phyloP scores from a whole-genome alignment of 2,329 filamentous ascomycete species.

The Phialophora macrospora region DNA sequence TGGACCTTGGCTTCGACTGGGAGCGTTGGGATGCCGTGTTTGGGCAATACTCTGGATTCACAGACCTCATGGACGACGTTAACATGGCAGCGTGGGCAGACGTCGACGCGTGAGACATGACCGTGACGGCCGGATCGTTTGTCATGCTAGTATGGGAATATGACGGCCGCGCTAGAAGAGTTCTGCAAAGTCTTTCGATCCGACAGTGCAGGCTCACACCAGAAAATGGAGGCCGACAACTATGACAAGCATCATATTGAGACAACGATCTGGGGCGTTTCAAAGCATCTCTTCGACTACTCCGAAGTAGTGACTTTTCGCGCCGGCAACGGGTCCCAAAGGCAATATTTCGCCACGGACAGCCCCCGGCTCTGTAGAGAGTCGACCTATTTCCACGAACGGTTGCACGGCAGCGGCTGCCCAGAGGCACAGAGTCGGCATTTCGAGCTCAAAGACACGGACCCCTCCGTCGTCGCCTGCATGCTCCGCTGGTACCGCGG shows the following conservation, averaged over 20 bases:
- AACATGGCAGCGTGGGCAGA: constrained; percentile 24
- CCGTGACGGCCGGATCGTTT: not conserved
- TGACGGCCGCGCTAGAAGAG: not conserved
- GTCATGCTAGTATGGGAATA: not conserved
- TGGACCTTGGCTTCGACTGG: constrained; percentile 53
- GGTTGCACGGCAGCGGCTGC: constrained; percentile 13
- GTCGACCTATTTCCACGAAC: constrained; percentile 15
- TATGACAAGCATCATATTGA: not conserved
- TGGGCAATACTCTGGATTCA: constrained; percentile 47
- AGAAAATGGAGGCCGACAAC: not conserved
- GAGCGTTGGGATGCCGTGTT: constrained; percentile 57
- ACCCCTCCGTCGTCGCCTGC: constrained; percentile 14
- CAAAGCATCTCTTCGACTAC: constrained; percentile 17
- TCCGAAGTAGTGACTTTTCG: constrained; percentile 15
- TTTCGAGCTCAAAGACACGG: constrained; percentile 6
- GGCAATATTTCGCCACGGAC: constrained; percentile 10
- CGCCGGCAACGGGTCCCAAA: constrained; percentile 2
- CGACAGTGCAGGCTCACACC: not conserved
- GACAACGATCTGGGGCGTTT: not conserved
- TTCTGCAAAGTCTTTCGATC: not conserved
- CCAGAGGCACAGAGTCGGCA: constrained; percentile 8
- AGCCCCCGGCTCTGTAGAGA: constrained; percentile 13
- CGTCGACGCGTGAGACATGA: constrained; percentile 12
- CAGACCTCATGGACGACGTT: constrained; percentile 38
- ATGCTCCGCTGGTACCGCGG: constrained; percentile 21